phyloP scores from a whole-genome alignment of 768 basidiomycete genomes.

The Hygrophorus russula region DNA sequence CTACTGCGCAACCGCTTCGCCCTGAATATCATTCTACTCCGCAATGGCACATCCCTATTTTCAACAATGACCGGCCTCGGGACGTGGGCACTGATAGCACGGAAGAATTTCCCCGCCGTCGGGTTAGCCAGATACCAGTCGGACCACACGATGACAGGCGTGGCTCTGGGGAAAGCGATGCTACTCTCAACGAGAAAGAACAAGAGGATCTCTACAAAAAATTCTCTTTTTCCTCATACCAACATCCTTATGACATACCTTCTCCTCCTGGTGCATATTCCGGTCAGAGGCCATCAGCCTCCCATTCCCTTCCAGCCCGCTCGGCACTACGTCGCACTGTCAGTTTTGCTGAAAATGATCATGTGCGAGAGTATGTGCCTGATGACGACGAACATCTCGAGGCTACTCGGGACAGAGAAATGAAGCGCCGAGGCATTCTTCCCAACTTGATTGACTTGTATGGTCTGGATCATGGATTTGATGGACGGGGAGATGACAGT shows the following conservation, averaged over 20 bases:
- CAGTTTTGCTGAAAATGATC: conserved; percentile 26
- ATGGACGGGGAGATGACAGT: background rate
- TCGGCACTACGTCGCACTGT: conserved; percentile 22
- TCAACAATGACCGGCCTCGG: conserved; percentile 8
- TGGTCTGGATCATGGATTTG: conserved; percentile 20
- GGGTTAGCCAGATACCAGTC: conserved; percentile 11
- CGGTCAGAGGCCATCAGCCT: conserved; percentile 11
- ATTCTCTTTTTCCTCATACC: conserved; percentile 43
- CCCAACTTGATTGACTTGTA: conserved; percentile 44
- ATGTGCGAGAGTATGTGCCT: conserved; percentile 14
- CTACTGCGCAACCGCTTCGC: conserved; percentile 6
- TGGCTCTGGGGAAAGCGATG: conserved; percentile 25
- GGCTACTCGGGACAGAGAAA: conserved; percentile 19
- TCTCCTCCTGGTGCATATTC: conserved; percentile 36
- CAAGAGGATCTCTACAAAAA: conserved; percentile 22
- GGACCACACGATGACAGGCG: conserved; percentile 13
- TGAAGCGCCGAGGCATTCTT: conserved; percentile 34
- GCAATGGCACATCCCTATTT: conserved; percentile 20
- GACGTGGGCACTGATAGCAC: conserved; percentile 7
- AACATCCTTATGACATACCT: conserved; percentile 51
- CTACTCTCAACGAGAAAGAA: conserved; percentile 21
- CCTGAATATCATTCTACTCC: conserved; percentile 8
- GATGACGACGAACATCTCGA: conserved; percentile 14
- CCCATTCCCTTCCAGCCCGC: conserved; percentile 13
- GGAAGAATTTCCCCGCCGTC: conserved; percentile 19